Base-by-base conservation (phyloP, 345 rosid species). In the Citrus cavaleriei region DNA sequence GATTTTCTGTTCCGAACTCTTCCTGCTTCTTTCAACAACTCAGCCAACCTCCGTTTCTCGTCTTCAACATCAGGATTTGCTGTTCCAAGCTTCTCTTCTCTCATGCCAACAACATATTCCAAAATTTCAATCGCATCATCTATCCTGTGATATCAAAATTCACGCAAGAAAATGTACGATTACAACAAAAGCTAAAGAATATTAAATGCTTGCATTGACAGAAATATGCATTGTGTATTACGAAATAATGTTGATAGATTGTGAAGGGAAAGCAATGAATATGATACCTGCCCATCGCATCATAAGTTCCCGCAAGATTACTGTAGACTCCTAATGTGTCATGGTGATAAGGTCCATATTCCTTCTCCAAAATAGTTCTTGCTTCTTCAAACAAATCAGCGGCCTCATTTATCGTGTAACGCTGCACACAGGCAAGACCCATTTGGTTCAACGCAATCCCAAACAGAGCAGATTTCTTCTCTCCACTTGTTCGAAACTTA, bases 31-130 rank as follows among this genome's bases (percentile, higher is more conserved):
- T 91, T 96, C 90, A 96, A 78, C 86, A 94, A 79, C 82, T 87
- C 95, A 1, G 82, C 88, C 34, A 96, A 62, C 84, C 99, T 86
- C 84, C 88, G 74, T 73, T 91, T 96, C 83, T 96, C 98, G 19
- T 89, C 97, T 2, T 85, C 89, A 64, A 93, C 99, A 66, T 96
- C 98, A 1, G 98, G 97, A 87, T 91, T 91, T 68, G 97, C 98
- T 2, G 97, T 96, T 82, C 99, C 99, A 6, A 96, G 97, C 87
- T 96, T 94, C 86, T 96, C 94, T 70, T 96, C 99, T 86, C 98
- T 94, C 86, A 91, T 90, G 6, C 90, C 93, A 70, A 96, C 97
- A 64, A 96, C 91, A 77, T 86, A 83, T 71, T 96, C 97, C 80
- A 96, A 60, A 74, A 96, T 88, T 77, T 90, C 92, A 75, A 94